Conservation (phyloP, 257 asterid species). For the Ehretia macrophylla region DNA sequence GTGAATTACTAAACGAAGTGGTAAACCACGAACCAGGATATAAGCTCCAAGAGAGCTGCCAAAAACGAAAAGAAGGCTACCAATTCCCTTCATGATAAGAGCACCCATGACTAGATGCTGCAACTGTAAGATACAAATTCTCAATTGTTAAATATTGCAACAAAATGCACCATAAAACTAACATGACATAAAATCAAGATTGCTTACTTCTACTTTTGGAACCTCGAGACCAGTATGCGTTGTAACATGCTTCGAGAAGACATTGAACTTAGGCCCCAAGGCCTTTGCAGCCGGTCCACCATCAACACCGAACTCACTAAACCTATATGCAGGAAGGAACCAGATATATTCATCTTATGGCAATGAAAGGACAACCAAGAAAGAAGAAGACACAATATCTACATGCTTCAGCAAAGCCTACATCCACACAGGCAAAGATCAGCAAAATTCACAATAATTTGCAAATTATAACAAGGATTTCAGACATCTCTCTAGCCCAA, state of each 20-base stretch:
- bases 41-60: constrained; percentile 84
- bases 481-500: no score
- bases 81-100: constrained; percentile 64
- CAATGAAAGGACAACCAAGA: no score
- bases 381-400: no score
- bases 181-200: constrained; percentile 2
- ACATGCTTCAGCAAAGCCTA: no score
- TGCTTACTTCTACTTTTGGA: constrained; percentile 74
- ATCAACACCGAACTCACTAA: constrained; percentile 71
- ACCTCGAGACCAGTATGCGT: constrained; percentile 55
- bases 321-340: constrained; percentile 35
- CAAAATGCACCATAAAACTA: background rate
- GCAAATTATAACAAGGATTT: no score
- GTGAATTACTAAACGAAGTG: background rate
- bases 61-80: constrained; percentile 78
- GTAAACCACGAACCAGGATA: constrained; percentile 50
- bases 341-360: no score
- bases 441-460: no score
- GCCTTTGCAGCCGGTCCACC: constrained; percentile 86
- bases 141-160: constrained; percentile 8
- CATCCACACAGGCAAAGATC: no score
- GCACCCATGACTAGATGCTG: constrained; percentile 71
- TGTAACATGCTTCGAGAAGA: constrained; percentile 58
- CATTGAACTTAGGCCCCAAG: constrained; percentile 60
- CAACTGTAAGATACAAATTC: constrained; percentile 38